Evolutionary conservation across 441 rosid species (phyloP).

Genomic region (Arabidopsis lyrata): DNA sequence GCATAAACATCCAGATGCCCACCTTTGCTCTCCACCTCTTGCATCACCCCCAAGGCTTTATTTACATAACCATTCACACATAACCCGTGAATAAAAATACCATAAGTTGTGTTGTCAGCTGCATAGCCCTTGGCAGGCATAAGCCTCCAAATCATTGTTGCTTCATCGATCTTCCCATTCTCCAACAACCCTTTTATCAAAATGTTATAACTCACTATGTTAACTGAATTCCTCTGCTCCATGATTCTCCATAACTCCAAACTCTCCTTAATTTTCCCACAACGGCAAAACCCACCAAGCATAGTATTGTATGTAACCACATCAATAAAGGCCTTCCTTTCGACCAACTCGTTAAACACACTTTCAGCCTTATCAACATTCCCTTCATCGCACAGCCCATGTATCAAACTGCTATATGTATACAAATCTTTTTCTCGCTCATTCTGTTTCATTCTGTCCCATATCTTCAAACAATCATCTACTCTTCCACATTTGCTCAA

Average conservation of each 20-base stretch:
- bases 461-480: constrained; percentile 69
- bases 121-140: constrained; percentile 55
- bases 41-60: constrained; percentile 68
- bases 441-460: constrained; percentile 80
- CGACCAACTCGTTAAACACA: constrained; percentile 69
- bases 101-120: constrained; percentile 69
- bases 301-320: constrained; percentile 76
- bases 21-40: constrained; percentile 60
- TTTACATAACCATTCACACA: constrained; percentile 80
- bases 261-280: constrained; percentile 66
- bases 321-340: constrained; percentile 59
- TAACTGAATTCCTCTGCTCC: constrained; percentile 66
- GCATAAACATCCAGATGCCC: constrained; percentile 62
- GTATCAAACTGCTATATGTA: constrained; percentile 77
- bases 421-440: constrained; percentile 66
- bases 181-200: constrained; percentile 73
- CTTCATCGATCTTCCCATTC: constrained; percentile 70
- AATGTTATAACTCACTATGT: constrained; percentile 70
- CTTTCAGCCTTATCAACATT: constrained; percentile 69
- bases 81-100: constrained; percentile 75
- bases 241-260: constrained; percentile 80
- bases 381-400: constrained; percentile 69
- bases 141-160: constrained; percentile 65
- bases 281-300: constrained; percentile 74
- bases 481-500: constrained; percentile 74